phyloP scores from a whole-genome alignment of 805 yeast genomes.

The Metschnikowia lunata region DNA sequence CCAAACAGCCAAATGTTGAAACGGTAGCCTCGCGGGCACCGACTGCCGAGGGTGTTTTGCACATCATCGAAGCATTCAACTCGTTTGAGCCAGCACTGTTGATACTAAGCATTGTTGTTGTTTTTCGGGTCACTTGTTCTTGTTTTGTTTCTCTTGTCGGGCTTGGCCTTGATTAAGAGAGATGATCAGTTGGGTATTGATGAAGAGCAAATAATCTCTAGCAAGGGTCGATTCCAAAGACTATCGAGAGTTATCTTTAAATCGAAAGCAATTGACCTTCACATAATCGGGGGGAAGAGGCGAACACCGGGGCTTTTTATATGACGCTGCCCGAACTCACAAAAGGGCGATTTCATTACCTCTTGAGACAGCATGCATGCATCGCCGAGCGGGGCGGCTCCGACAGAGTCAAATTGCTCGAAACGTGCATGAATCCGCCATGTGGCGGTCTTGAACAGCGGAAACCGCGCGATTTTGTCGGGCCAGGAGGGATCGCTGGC shows the following conservation, averaged over 20 bases:
- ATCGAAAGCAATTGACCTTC: too few relatives aligned
- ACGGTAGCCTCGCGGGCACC: constrained; percentile 5
- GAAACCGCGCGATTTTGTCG: too few relatives aligned
- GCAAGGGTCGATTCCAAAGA: constrained; percentile 1
- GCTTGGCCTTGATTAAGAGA: not conserved
- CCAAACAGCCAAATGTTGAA: constrained; percentile 16
- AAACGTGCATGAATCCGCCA: not conserved
- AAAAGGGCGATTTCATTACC: too few relatives aligned
- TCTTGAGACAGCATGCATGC: too few relatives aligned
- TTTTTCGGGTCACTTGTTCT: too few relatives aligned
- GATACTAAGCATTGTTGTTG: constrained; percentile 3
- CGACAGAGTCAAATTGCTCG: constrained; percentile 1
- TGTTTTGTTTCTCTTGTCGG: not conserved
- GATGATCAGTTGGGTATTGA: not conserved
- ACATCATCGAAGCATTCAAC: constrained; percentile 6
- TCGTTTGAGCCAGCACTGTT: constrained; percentile 8
- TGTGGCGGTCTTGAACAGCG: not conserved
- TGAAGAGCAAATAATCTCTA: constrained; percentile 6
- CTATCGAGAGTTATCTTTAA: not conserved
- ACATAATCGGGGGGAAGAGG: too few relatives aligned
- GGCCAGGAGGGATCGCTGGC: too few relatives aligned
- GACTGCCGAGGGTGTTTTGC: constrained; percentile 7
- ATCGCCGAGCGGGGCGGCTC: constrained; percentile 1
- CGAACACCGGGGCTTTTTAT: too few relatives aligned
- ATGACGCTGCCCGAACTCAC: too few relatives aligned